Evolutionary conservation across 2,329 filamentous ascomycete species (phyloP).

Genomic region (Penicillium crustosum): DNA sequence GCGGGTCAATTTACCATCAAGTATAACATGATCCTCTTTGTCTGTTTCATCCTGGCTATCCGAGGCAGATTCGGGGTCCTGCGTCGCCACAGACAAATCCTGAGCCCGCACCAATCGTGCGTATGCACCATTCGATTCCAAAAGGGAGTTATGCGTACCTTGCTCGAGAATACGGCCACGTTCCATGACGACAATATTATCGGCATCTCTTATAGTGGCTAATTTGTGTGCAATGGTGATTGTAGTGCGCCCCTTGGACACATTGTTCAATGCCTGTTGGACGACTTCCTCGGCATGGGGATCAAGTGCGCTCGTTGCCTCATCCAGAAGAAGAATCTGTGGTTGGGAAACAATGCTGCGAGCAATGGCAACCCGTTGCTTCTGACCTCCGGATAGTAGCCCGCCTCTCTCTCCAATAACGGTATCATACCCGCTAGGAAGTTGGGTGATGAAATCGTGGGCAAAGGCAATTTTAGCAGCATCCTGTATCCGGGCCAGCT

Average conservation of each 20-base stretch:
- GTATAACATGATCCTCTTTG: background rate
- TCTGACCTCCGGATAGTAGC: constrained; percentile 83
- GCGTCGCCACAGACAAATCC: constrained; percentile 40
- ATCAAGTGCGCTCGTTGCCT: constrained; percentile 85
- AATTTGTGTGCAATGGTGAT: constrained; percentile 48
- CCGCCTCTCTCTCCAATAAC: constrained; percentile 82
- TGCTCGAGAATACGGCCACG: constrained; percentile 46
- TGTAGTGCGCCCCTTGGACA: constrained; percentile 55
- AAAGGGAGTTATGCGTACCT: constrained; percentile 43
- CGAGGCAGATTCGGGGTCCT: constrained; percentile 15
- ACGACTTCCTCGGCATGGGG: constrained; percentile 85
- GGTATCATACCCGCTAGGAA: constrained; percentile 80
- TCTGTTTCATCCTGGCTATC: background rate
- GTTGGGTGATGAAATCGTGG: constrained; percentile 72
- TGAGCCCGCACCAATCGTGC: constrained; percentile 47
- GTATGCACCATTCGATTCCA: constrained; percentile 37
- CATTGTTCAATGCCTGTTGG: constrained; percentile 75
- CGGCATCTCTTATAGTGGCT: constrained; percentile 45
- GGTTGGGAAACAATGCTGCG: constrained; percentile 77
- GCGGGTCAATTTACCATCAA: background rate
- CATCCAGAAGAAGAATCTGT: constrained; percentile 80
- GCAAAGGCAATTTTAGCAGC: constrained; percentile 52
- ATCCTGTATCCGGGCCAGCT: constrained; percentile 14
- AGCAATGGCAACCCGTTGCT: constrained; percentile 86
- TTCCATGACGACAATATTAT: constrained; percentile 49